phyloP scores from a whole-genome alignment of 352 stramenopile species.

The Pythium biforme region DNA sequence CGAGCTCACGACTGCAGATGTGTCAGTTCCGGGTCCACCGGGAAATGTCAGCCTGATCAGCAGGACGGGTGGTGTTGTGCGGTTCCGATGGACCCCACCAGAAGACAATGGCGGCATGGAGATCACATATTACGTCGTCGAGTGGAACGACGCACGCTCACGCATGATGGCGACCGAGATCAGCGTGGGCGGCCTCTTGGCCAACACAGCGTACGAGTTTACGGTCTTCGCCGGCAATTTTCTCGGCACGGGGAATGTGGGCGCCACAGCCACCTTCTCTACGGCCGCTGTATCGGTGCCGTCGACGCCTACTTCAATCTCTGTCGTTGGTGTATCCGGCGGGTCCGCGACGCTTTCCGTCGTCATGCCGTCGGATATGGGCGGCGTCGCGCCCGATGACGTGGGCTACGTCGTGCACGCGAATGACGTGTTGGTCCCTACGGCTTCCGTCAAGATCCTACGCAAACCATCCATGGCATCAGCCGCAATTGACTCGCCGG shows the following conservation, averaged over 20 bases:
- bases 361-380: slow-evolving; percentile 38
- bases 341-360: slow-evolving; percentile 39
- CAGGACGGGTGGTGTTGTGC: slow-evolving; percentile 41
- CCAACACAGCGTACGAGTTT: slow-evolving; percentile 44
- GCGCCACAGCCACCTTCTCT: slow-evolving; percentile 22
- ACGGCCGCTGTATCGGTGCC: slow-evolving; percentile 34
- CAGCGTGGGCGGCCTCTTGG: slow-evolving; percentile 39
- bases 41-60: slow-evolving; percentile 19
- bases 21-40: slow-evolving; percentile 51
- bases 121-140: slow-evolving; percentile 44
- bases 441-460: not conserved
- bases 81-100: slow-evolving; percentile 39
- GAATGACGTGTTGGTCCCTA: slow-evolving; percentile 34
- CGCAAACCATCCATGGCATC: not conserved
- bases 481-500: not conserved
- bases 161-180: slow-evolving; percentile 6
- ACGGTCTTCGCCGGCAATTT: slow-evolving; percentile 49
- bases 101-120: slow-evolving; percentile 54
- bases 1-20: slow-evolving; percentile 39
- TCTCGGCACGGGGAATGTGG: slow-evolving; percentile 39
- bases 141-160: slow-evolving; percentile 19
- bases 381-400: slow-evolving; percentile 29
- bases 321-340: slow-evolving; percentile 34
- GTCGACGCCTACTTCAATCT: slow-evolving; percentile 26
- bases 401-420: slow-evolving; percentile 45